Percentiles rank a stretch among this genome's conserved stretches.
Evolutionary conservation across 2,329 filamentous ascomycete genomes (phyloP).

Genomic region (Xylariaceae sp.): DNA sequence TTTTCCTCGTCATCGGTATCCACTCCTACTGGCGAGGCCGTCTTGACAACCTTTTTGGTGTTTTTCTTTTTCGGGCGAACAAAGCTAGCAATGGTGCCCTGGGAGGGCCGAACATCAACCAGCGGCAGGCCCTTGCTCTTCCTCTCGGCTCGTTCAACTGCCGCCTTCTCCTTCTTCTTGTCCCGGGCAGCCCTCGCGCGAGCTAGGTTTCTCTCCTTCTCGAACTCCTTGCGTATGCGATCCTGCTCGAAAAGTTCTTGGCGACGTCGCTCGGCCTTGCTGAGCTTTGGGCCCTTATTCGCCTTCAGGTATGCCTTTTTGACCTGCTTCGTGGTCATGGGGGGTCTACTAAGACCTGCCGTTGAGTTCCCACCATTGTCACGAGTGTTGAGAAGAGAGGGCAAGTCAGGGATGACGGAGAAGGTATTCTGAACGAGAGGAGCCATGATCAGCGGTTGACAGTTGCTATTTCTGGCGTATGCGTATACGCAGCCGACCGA

Average conservation of each 20-base stretch:
- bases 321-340: slow-evolving; percentile 47
- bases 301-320: slow-evolving; percentile 42
- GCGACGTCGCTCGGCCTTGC: slow-evolving; percentile 40
- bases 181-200: slow-evolving; percentile 48
- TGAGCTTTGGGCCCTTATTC: slow-evolving; percentile 38
- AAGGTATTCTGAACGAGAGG: slow-evolving; percentile 35
- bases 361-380: slow-evolving; percentile 7
- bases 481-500: slow-evolving; percentile 1
- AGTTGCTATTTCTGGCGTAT: slow-evolving; percentile 5
- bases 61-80: slow-evolving; percentile 29
- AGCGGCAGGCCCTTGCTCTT: slow-evolving; percentile 49
- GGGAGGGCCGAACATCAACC: slow-evolving; percentile 50
- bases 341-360: slow-evolving; percentile 28
- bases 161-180: slow-evolving; percentile 51
- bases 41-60: slow-evolving; percentile 1
- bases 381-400: slow-evolving; percentile 22
- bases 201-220: slow-evolving; percentile 43
- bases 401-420: slow-evolving; percentile 34
- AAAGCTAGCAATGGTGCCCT: slow-evolving; percentile 53
- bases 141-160: slow-evolving; percentile 45
- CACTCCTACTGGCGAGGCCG: not conserved
- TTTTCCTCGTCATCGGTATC: not conserved
- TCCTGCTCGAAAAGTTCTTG: slow-evolving; percentile 46
- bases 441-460: slow-evolving; percentile 21
- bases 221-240: slow-evolving; percentile 48